Evolutionary conservation across 2,329 filamentous ascomycete genomes (phyloP), one percentile per base, ranked within the genome.

Genomic region (Hyphodiscus sp.): DNA sequence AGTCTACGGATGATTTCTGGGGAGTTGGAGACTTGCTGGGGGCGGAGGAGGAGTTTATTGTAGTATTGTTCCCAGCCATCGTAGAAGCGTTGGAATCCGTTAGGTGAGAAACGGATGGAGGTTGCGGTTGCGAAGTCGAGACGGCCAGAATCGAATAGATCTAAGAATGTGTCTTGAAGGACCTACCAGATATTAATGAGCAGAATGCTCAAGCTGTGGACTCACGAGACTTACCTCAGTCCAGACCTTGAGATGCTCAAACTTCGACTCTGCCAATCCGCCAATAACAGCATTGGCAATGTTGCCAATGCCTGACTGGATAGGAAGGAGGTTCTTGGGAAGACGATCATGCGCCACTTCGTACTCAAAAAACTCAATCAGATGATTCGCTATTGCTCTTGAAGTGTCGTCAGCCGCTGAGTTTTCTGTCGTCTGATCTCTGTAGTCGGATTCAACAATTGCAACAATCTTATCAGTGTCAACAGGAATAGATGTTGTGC

Each of bases 221-320:
- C 16, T 20, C 20, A 16, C 33, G 20, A 13, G 9, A 44, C 13
- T 46, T 52, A 61, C 61, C 72, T 95, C 90, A 20, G 91, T 95
- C 91, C 90, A 95, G 41, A 95, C 91, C 69, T 87, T 91, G 54
- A 96, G 80, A 74, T 95, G 88, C 68, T 82, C 81, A 78, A 95
- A 95, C 70, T 91, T 86, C 61, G 87, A 88, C 56, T 86, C 81
- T 60, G 84, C 81, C 52, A 95, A 81, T 15, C 90, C 91, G 56
- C 90, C 89, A 55, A 95, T 83, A 58, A 95, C 91, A 41, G 90
- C 90, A 70, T 95, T 95, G 71, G 90, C 90, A 62, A 95, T 95
- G 75, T 95, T 95, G 59, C 91, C 90, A 62, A 95, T 95, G 45
- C 90, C 90, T 11, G 87, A 91, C 71, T 95, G 89, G 18, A 95